Conservation (phyloP, 495 filamentous ascomycete genomes). For the Pyrenopolyporus hunteri region DNA sequence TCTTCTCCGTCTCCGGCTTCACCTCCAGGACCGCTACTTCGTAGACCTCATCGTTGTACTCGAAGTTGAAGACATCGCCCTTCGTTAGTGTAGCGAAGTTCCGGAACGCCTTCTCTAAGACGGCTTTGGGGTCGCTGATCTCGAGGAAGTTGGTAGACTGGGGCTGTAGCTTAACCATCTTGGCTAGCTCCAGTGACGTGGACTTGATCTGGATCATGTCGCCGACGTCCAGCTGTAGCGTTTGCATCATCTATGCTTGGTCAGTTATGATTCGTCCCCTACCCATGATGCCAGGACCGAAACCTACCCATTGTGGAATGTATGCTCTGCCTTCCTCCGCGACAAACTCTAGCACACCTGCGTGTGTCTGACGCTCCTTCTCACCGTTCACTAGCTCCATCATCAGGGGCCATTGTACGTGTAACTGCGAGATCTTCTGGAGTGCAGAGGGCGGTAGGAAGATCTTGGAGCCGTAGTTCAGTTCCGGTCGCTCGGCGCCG, state of each 20-base stretch:
- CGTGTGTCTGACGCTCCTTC: slow-evolving; percentile 79
- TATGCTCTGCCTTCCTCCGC: slow-evolving; percentile 97
- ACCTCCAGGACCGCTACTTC: slow-evolving; percentile 92
- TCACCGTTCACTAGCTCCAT: slow-evolving; percentile 92
- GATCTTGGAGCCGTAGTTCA: slow-evolving; percentile 97
- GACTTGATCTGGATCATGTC: slow-evolving; percentile 94
- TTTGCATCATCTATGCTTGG: slow-evolving; percentile 82
- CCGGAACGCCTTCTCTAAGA: slow-evolving; percentile 92
- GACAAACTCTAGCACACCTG: slow-evolving; percentile 95
- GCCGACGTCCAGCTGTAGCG: slow-evolving; percentile 82
- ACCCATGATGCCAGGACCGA: background rate
- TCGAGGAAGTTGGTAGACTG: slow-evolving; percentile 91
- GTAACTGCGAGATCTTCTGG: slow-evolving; percentile 93
- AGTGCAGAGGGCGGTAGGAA: slow-evolving; percentile 93
- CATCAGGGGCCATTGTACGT: slow-evolving; percentile 97
- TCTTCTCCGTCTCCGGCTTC: slow-evolving; percentile 77
- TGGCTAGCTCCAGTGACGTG: slow-evolving; percentile 85
- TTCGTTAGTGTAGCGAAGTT: slow-evolving; percentile 92
- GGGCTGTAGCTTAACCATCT: slow-evolving; percentile 93
- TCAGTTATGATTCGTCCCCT: slow-evolving; percentile 25
- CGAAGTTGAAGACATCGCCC: slow-evolving; percentile 91
- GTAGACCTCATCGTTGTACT: slow-evolving; percentile 92
- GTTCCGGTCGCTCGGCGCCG: slow-evolving; percentile 85
- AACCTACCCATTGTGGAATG: slow-evolving; percentile 87
- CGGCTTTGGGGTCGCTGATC: slow-evolving; percentile 96